These are phyloP conservation scores for Dryas integrifolia DNA, from an alignment of 331 rosid species.

Conservation along the genomic window DNA sequence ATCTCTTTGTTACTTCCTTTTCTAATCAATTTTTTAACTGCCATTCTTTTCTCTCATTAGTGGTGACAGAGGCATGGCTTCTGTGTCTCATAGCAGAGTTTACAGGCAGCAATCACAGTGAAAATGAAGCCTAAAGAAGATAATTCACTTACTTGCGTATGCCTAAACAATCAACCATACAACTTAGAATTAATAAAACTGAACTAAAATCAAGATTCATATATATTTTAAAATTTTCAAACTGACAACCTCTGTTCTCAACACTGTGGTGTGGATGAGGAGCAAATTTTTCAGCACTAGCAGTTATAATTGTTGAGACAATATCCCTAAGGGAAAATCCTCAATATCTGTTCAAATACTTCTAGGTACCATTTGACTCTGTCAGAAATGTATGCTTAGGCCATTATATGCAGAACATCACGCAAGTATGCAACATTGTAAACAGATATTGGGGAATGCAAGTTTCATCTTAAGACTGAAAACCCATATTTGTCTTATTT, in stretches of 20 bases:
- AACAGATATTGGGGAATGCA: background rate
- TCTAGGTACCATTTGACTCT: background rate
- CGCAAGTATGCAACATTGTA: background rate
- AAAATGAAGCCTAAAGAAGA: constrained; percentile 8
- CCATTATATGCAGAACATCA: background rate
- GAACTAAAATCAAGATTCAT: background rate
- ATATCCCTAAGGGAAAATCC: constrained; percentile 10
- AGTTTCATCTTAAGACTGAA: background rate
- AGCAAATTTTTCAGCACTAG: background rate
- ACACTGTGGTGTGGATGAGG: background rate
- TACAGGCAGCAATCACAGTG: constrained; percentile 19
- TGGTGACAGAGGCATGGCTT: constrained; percentile 34
- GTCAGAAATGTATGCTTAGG: constrained; percentile 15
- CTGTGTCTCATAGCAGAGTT: constrained; percentile 23
- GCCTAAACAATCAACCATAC: background rate
- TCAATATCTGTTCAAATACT: constrained; percentile 13
- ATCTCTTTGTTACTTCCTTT: constrained; percentile 26
- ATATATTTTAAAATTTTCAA: background rate
- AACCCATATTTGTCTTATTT: background rate
- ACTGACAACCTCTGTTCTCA: background rate
- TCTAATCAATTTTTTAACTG: constrained; percentile 20
- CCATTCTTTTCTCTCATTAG: constrained; percentile 23
- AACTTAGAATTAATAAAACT: background rate
- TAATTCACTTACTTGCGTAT: background rate
- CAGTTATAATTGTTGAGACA: background rate